Evolutionary conservation across 495 filamentous ascomycete genomes (phyloP), one percentile per base, ranked within the genome.

Genomic region (Viridothelium virens): DNA sequence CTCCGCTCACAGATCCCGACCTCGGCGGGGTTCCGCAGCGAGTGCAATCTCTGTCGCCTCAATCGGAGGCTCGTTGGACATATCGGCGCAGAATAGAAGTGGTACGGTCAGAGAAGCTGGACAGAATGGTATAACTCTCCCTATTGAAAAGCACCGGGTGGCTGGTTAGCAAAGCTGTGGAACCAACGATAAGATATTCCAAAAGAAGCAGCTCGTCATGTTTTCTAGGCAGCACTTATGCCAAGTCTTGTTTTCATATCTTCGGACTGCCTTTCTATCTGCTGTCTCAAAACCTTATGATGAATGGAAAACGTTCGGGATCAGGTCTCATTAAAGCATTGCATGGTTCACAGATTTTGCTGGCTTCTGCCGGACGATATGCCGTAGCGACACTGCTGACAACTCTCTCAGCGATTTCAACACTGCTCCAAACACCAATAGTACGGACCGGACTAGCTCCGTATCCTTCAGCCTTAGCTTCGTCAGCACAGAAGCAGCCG

Each of bases 351-450:
- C 2, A 31, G 53, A 2, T 36, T 59, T 38, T 37, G 38, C n/a
- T 39, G 36, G 39, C 36, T 36, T 36, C 3, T 18, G n/a, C 31
- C 41, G 31, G 0, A 6, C 25, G 14, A 47, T 39, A 16, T 34
- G 16, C 18, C 31, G 3, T 59, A n/a, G 10, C 5, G 18, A n/a
- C 18, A 36, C 64, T 67, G 56, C 53, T 59, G 36, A 71, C 65
- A 39, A 48, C 44, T 38, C 41, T 59, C 33, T 53, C 72, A 91
- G 90, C 94, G 66, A 97, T 99, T 72, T 96, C 94, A 34, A 94
- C 89, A 2, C 83, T 99, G 14, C 83, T 97, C 25, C 92, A 96
- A 72, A 86, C 91, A 18, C 92, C 95, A 0, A 94, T 94, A 67
- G 83, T 93, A 36, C 90, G 95, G 63, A 94, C 92, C 18, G 93